Percentiles rank a stretch among this genome's conserved stretches.
Conservation (phyloP, 2,329 filamentous ascomycete genomes). For the Verticillium isaacii region DNA sequence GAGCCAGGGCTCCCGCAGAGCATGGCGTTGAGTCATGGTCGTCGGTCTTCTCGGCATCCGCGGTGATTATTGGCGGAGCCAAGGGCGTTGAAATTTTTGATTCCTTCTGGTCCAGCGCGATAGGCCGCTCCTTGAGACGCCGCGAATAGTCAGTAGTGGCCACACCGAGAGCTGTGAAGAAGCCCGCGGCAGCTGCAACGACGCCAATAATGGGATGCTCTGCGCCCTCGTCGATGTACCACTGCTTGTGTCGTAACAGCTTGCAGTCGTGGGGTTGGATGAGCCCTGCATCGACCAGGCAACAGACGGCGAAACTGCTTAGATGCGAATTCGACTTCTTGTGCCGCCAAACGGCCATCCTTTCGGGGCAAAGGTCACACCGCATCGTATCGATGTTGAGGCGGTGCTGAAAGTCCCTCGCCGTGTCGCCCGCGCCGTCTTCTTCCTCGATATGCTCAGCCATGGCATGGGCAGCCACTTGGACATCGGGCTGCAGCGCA, state of each 20-base stretch:
- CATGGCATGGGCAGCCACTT: conserved; percentile 32
- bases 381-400: conserved; percentile 49
- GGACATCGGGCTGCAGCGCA: conserved; percentile 44
- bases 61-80: background rate
- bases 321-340: conserved; percentile 53
- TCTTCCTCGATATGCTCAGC: conserved; percentile 49
- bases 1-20: background rate
- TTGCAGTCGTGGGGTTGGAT: conserved; percentile 55
- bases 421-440: conserved; percentile 46
- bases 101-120: background rate
- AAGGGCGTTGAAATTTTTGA: background rate
- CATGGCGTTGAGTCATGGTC: background rate
- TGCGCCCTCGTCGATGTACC: conserved; percentile 61
- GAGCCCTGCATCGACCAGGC: conserved; percentile 49
- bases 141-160: conserved; percentile 24
- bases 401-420: conserved; percentile 48
- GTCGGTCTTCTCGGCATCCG: background rate
- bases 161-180: conserved; percentile 60
- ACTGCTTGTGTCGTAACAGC: conserved; percentile 41
- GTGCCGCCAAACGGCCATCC: conserved; percentile 58
- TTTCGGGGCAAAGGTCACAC: conserved; percentile 53
- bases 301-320: conserved; percentile 56
- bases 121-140: conserved; percentile 9
- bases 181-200: conserved; percentile 61
- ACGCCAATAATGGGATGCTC: conserved; percentile 61